Evolutionary conservation across 1,284 basidiomycete species (phyloP), one percentile per base, ranked within the genome.

Genomic region (Leccinum pachyderme): DNA sequence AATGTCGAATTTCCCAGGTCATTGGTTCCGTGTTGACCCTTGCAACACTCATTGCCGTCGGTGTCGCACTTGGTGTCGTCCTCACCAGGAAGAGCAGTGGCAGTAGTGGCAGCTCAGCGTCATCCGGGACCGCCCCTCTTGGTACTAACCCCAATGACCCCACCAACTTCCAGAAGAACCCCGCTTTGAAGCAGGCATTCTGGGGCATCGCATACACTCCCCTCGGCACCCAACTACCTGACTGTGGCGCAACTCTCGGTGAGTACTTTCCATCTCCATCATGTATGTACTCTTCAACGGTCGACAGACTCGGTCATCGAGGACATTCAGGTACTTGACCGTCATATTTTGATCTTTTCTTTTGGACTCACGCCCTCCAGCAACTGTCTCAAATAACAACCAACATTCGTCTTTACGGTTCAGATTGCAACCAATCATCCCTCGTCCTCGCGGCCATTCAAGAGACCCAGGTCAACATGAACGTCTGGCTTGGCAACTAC

Each of bases 391-490:
- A 86, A 71, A 65, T 86, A 25, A 84, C 82, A 2, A 72, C 71
- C 37, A 77, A 77, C 52, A 73, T 84, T 57, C 81, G 82, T 62
- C 69, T 84, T 51, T 84, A 85, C 56, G 82, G 81, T 18, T 74
- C 81, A 28, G 81, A 83, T 65, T 83, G 81, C 64, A 83, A 83
- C 61, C 81, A 82, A 56, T 75, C 78, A 8, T 77, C 79, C 1
- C 74, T 83, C 43, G 79, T 83, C 44, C 78, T 94, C 35, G 84
- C 91, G 61, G 92, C 91, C 1, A 91, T 99, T 69, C 78, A 89
- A 66, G 83, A 87, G 64, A 96, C 94, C 49, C 92, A 96, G 72
- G 91, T 93, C 52, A 80, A 96, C 73, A 81, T 98, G 83, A 77
- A 75, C 9, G 89, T 98, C 13, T 97, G 79, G 73, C 78, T 94